A percentile compares a stretch with the other conserved stretches of the same genome.
Evolutionary conservation across 306 rosid genomes (phyloP).

Genomic region (Fragaria iinumae): DNA sequence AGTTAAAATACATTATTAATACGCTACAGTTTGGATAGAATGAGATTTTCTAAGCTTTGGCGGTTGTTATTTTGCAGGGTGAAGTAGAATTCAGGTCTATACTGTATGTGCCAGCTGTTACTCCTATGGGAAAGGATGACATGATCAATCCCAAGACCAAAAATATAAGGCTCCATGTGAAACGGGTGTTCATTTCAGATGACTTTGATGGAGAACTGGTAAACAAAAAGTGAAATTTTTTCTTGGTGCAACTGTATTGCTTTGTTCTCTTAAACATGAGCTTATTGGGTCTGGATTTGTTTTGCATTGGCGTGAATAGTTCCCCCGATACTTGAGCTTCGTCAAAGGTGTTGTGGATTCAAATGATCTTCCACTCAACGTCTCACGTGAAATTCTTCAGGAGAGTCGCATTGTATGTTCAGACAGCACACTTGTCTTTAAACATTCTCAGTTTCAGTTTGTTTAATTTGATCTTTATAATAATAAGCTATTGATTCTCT

Average conservation of each 20-base stretch:
- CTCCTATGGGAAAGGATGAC: constrained; percentile 84
- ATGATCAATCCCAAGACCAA: constrained; percentile 84
- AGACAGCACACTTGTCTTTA: neutral
- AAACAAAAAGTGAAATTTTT: constrained; percentile 16
- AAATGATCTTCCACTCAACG: constrained; percentile 94
- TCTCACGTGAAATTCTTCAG: constrained; percentile 98
- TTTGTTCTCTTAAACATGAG: neutral
- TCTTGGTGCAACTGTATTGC: neutral
- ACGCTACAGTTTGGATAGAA: neutral
- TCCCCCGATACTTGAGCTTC: constrained; percentile 93
- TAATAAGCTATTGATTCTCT: constrained; percentile 12
- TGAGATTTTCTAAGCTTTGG: constrained; percentile 20
- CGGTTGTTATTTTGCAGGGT: constrained; percentile 55
- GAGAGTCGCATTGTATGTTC: constrained; percentile 88
- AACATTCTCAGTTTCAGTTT: constrained; percentile 6
- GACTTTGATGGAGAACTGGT: constrained; percentile 99
- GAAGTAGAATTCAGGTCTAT: constrained; percentile 95
- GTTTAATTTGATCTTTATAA: constrained; percentile 6
- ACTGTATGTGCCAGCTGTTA: constrained; percentile 81
- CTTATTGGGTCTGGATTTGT: constrained; percentile 14
- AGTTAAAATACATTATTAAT: neutral
- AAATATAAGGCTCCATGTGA: constrained; percentile 89
- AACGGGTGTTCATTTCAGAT: constrained; percentile 95
- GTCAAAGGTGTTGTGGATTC: constrained; percentile 97
- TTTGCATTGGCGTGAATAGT: constrained; percentile 46